phyloP scores from a whole-genome alignment of 192 early-diverging fungal genomes.

The Coemansia aciculifera region DNA sequence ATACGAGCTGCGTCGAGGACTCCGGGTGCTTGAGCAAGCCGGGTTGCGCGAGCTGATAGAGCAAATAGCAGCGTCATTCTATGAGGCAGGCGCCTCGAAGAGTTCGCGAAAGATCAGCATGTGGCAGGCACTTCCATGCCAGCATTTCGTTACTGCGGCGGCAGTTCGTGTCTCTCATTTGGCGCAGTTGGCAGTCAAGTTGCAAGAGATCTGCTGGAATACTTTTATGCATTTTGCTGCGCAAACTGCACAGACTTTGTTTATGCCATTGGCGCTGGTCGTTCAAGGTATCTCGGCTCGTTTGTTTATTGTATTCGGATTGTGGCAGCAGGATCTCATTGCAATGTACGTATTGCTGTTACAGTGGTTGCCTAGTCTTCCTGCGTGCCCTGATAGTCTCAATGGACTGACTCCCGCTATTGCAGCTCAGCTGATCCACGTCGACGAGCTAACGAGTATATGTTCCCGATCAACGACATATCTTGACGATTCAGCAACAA shows the following conservation, averaged over 20 bases:
- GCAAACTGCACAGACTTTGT: constrained; percentile 34
- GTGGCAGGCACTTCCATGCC: constrained; percentile 36
- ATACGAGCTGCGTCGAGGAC: constrained; percentile 31
- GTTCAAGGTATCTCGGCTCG: constrained; percentile 28
- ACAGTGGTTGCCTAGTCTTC: constrained; percentile 31
- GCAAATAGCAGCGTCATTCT: constrained; percentile 8
- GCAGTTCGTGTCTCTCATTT: constrained; percentile 13
- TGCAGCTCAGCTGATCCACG: background rate
- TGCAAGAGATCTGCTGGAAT: constrained; percentile 15
- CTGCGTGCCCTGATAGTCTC: constrained; percentile 32
- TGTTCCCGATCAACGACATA: background rate
- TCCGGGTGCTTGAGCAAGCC: constrained; percentile 19
- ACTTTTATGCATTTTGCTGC: constrained; percentile 29
- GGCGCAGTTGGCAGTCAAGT: constrained; percentile 18
- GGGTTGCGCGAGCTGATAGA: constrained; percentile 8
- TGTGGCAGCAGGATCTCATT: constrained; percentile 29
- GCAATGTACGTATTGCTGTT: constrained; percentile 17
- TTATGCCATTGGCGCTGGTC: constrained; percentile 39
- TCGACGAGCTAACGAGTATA: background rate
- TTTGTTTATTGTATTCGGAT: constrained; percentile 17
- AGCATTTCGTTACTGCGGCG: constrained; percentile 11
- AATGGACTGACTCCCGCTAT: background rate
- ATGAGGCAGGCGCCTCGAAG: background rate
- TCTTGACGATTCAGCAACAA: background rate
- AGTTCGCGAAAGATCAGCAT: background rate